Percentiles rank a stretch among this genome's conserved stretches.
These are phyloP conservation scores for Knoxdaviesia proteae DNA, from an alignment of 2,329 filamentous ascomycete genomes.

Conservation along the genomic window DNA sequence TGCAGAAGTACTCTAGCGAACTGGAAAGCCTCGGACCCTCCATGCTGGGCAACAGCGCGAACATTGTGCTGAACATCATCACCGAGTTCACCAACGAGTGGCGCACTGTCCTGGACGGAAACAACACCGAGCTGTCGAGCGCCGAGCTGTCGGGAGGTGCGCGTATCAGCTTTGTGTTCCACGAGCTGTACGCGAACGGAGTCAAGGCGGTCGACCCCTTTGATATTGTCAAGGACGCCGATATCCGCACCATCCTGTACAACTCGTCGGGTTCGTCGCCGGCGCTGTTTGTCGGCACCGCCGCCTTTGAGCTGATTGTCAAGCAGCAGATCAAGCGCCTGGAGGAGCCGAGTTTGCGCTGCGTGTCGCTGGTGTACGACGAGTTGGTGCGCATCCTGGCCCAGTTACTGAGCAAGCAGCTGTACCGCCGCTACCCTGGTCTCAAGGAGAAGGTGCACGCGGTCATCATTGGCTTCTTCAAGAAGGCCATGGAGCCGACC, in stretches of 20 bases:
- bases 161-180: constrained; percentile 97
- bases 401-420: constrained; percentile 68
- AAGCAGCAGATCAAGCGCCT: constrained; percentile 96
- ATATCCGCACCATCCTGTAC: constrained; percentile 92
- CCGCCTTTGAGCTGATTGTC: constrained; percentile 94
- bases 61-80: constrained; percentile 96
- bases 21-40: constrained; percentile 72
- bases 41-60: constrained; percentile 85
- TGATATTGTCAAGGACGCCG: constrained; percentile 89
- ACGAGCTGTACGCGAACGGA: constrained; percentile 93
- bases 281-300: constrained; percentile 89
- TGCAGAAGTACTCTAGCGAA: constrained; percentile 79
- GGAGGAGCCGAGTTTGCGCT: constrained; percentile 93
- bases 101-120: constrained; percentile 85
- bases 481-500: constrained; percentile 93
- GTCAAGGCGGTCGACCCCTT: constrained; percentile 96
- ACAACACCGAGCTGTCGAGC: constrained; percentile 89
- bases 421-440: constrained; percentile 82
- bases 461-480: constrained; percentile 88
- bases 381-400: constrained; percentile 89
- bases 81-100: constrained; percentile 98
- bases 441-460: constrained; percentile 93
- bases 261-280: constrained; percentile 98
- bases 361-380: constrained; percentile 91
- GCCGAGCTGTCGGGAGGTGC: constrained; percentile 88